These are phyloP conservation scores for Ensete glaucum DNA, from an alignment of 176 grass and related monocot species.

Conservation along the genomic window DNA sequence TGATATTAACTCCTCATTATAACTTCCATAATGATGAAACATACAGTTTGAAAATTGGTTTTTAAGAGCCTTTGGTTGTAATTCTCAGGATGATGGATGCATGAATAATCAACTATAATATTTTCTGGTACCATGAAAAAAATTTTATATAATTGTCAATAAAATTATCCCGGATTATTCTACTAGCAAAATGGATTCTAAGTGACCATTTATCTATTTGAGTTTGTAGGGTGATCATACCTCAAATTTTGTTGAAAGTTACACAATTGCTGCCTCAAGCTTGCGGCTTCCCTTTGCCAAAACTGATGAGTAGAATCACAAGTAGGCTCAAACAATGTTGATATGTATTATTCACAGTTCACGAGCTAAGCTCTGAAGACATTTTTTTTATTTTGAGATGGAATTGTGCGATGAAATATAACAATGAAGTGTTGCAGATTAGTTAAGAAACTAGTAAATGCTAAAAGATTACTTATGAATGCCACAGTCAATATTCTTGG, in stretches of 20 bases:
- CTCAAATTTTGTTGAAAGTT: slow-evolving; percentile 55
- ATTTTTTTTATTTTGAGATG: too few relatives aligned
- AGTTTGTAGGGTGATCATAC: slow-evolving; percentile 35
- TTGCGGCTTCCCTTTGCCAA: slow-evolving; percentile 48
- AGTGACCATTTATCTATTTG: slow-evolving; percentile 8
- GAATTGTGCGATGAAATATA: background rate
- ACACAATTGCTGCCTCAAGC: slow-evolving; percentile 53
- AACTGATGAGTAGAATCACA: slow-evolving; percentile 31
- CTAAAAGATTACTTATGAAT: background rate
- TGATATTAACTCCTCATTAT: too few relatives aligned
- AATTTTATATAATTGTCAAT: too few relatives aligned
- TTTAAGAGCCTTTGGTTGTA: background rate
- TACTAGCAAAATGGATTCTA: background rate
- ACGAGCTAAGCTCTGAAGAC: too few relatives aligned
- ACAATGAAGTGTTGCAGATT: slow-evolving; percentile 14
- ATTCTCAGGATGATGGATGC: background rate
- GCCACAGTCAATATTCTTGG: too few relatives aligned
- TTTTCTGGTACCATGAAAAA: too few relatives aligned
- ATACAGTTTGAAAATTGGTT: too few relatives aligned
- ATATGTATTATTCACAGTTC: background rate
- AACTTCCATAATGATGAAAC: too few relatives aligned
- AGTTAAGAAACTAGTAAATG: background rate
- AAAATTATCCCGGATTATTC: too few relatives aligned
- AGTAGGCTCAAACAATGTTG: background rate
- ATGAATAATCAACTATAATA: too few relatives aligned